phyloP scores from a whole-genome alignment of 2,329 filamentous ascomycete genomes.

The Claviceps capensis region DNA sequence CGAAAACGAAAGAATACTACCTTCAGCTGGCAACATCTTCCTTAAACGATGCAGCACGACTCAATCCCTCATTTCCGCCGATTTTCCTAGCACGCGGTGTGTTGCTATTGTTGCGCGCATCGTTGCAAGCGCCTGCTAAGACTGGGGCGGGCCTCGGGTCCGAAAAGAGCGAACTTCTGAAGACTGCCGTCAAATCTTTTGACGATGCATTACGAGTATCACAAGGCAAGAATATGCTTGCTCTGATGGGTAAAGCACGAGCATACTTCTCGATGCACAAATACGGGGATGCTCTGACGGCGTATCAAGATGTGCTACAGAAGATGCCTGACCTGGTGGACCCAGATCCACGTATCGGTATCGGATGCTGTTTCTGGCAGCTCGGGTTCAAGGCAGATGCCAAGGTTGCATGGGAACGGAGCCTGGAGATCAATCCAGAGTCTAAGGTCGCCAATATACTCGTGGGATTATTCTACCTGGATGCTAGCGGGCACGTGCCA shows the following conservation, averaged over 20 bases:
- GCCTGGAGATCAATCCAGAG: slow-evolving; percentile 64
- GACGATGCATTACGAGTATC: slow-evolving; percentile 85
- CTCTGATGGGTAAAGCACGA: slow-evolving; percentile 77
- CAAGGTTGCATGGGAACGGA: slow-evolving; percentile 77
- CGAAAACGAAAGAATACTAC: slow-evolving; percentile 86
- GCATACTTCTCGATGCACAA: slow-evolving; percentile 77
- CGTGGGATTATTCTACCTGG: slow-evolving; percentile 78
- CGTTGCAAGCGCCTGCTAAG: slow-evolving; percentile 64
- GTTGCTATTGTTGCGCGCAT: slow-evolving; percentile 74
- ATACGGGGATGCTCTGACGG: slow-evolving; percentile 67
- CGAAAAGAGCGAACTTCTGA: slow-evolving; percentile 66
- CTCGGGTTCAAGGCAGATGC: slow-evolving; percentile 90
- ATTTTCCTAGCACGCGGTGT: slow-evolving; percentile 86
- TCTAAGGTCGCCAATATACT: slow-evolving; percentile 87
- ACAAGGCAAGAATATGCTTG: slow-evolving; percentile 78
- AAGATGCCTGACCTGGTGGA: slow-evolving; percentile 81
- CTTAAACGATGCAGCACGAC: slow-evolving; percentile 86
- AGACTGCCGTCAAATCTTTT: slow-evolving; percentile 81
- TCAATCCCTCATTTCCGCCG: slow-evolving; percentile 85
- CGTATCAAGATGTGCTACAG: slow-evolving; percentile 75
- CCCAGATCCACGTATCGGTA: slow-evolving; percentile 88
- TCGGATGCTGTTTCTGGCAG: slow-evolving; percentile 96
- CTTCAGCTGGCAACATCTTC: slow-evolving; percentile 81
- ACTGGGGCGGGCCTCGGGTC: slow-evolving; percentile 51
- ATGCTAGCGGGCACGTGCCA: slow-evolving; percentile 69